phyloP scores from a whole-genome alignment of 140 eudicot genomes.

The Oenanthe javanica region DNA sequence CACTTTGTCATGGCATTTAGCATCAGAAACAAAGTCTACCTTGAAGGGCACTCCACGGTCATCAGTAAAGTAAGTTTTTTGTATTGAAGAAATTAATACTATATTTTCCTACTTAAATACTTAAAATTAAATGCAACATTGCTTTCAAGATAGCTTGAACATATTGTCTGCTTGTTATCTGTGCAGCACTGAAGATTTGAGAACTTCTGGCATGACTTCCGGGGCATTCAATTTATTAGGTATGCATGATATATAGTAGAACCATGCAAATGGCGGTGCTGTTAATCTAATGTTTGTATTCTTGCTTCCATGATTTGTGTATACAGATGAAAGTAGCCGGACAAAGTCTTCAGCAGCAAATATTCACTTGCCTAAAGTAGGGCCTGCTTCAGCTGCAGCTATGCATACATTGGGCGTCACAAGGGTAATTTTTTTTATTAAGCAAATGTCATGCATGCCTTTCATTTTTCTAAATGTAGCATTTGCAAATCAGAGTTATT shows the following conservation, averaged over 20 bases:
- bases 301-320: conserved; percentile 25
- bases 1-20: conserved; percentile 95
- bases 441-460: conserved; percentile 10
- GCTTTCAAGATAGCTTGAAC: not conserved
- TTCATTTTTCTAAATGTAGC: not conserved
- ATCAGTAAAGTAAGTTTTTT: conserved; percentile 37
- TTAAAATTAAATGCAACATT: not conserved
- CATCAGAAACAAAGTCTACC: conserved; percentile 73
- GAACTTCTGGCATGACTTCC: conserved; percentile 34
- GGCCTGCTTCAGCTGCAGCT: conserved; percentile 64
- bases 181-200: conserved; percentile 53
- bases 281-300: not conserved
- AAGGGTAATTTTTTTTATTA: conserved; percentile 37
- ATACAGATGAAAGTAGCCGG: conserved; percentile 22
- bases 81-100: not conserved
- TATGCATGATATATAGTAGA: conserved; percentile 6
- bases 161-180: conserved; percentile 9
- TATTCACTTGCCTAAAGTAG: conserved; percentile 32
- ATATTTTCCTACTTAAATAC: not conserved
- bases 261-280: not conserved
- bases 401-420: conserved; percentile 57
- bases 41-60: conserved; percentile 45
- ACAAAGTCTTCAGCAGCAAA: conserved; percentile 49
- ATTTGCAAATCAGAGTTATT: not conserved
- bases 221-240: conserved; percentile 32